phyloP scores from a whole-genome alignment of 192 early-diverging fungal species.

The Backusella macrospora region DNA sequence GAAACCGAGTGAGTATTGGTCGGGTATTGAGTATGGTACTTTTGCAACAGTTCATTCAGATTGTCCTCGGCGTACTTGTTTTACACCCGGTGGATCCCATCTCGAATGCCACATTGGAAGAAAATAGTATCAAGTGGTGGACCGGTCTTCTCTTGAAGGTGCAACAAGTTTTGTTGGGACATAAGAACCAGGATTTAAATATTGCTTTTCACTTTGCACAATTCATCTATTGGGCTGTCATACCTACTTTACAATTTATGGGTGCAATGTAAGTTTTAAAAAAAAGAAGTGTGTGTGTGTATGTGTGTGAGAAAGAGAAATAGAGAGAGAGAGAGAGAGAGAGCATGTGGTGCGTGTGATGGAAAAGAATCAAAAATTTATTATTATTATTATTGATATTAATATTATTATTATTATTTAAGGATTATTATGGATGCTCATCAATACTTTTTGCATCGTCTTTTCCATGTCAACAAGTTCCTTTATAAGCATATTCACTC shows the following conservation, averaged over 20 bases:
- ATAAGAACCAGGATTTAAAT: not conserved
- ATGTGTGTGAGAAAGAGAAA: not conserved
- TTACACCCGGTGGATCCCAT: constrained; percentile 23
- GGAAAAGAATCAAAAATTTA: not conserved
- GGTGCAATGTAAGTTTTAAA: constrained; percentile 50
- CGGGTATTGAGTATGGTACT: constrained; percentile 68
- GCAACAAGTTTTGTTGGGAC: not conserved
- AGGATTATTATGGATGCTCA: constrained; percentile 56
- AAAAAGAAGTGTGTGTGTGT: not conserved
- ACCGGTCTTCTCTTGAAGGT: not conserved
- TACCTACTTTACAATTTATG: constrained; percentile 47
- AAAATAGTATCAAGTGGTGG: constrained; percentile 4
- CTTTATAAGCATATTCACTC: constrained; percentile 79
- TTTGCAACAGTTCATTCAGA: constrained; percentile 72
- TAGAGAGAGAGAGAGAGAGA: not conserved
- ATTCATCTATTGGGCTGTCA: constrained; percentile 30
- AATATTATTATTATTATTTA: constrained; percentile 11
- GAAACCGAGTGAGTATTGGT: constrained; percentile 65
- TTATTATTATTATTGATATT: constrained; percentile 5
- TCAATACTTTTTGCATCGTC: constrained; percentile 76
- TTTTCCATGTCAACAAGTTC: constrained; percentile 68
- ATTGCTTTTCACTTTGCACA: constrained; percentile 17
- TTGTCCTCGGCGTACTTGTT: constrained; percentile 40
- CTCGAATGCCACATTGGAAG: not conserved
- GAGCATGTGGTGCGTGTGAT: no score